These are phyloP conservation scores for Echium plantagineum DNA, from an alignment of 257 asterid genomes.

Conservation along the genomic window DNA sequence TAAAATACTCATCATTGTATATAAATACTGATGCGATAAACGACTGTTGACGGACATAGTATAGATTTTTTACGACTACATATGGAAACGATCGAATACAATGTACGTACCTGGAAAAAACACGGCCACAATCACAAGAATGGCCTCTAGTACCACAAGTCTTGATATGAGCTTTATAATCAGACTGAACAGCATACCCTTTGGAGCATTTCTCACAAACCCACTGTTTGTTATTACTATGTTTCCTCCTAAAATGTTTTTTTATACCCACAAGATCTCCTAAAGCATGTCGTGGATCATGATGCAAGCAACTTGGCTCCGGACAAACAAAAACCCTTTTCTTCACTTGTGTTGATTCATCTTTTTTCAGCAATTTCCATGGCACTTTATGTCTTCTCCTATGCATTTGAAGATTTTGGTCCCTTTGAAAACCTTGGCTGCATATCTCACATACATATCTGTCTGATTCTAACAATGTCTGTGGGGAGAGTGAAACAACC, in stretches of 20 bases:
- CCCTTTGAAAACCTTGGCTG: conserved; percentile 22
- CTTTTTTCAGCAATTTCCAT: conserved; percentile 32
- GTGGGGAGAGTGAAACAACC: conserved; percentile 18
- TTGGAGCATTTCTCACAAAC: conserved; percentile 54
- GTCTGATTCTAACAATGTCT: conserved; percentile 21
- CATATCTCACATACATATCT: conserved; percentile 23
- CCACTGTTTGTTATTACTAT: conserved; percentile 59
- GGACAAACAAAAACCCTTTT: conserved; percentile 71
- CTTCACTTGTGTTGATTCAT: conserved; percentile 24
- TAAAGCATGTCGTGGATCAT: conserved; percentile 65
- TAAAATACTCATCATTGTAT: no score
- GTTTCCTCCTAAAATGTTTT: conserved; percentile 60
- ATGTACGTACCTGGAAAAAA: conserved; percentile 42
- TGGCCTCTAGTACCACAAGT: conserved; percentile 73
- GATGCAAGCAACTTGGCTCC: conserved; percentile 61
- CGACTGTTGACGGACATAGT: no score
- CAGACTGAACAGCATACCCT: conserved; percentile 67
- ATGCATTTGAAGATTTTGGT: conserved; percentile 24
- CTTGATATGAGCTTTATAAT: conserved; percentile 59
- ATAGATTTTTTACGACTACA: no score
- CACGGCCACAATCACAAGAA: conserved; percentile 64
- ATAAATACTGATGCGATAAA: no score
- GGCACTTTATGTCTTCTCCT: conserved; percentile 19
- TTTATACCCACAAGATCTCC: conserved; percentile 71
- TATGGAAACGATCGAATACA: no score